Base-by-base conservation (phyloP, 164 flowering plant species). In the Vitis labrusca region DNA sequence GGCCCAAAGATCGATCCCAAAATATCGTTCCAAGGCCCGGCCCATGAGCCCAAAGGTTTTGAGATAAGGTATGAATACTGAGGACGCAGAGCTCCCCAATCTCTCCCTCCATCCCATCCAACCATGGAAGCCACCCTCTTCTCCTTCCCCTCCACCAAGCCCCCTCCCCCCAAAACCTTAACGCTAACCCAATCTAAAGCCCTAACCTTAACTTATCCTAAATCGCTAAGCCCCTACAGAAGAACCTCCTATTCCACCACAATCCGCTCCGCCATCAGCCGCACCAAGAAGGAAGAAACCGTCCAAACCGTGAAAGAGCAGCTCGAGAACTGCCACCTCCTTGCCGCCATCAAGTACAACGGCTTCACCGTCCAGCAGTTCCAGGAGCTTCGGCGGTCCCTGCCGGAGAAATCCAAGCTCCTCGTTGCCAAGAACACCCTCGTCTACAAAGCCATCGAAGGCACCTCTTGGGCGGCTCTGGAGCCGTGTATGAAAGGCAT, bases 401-500 rank as follows among this genome's bases (percentile, higher is more conserved):
- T 96, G 0, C 99, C 99, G 0, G 97, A 90, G 16, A 64, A 79
- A 9, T 77, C 89, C 6, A 87, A 70, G 55, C 86, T 96, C 14
- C 5, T 93, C 0, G 91, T 96, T 6, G 99, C 97, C n/a, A 93
- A 93, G 79, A 95, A 93, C 77, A 90, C 90, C 1, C 78, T 91
- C 2, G 97, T 95, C 23, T 79, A 72, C 14, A 93, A 91, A 69
- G 99, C 99, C 30, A 79, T 96, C 13, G 97, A 93, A 48, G 93
- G 94, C 5, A 96, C 99, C 11, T 76, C 80, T 19, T 96, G 98
- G 97, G 97, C 85, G 68, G 89, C 87, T 0, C 70, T 93, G 63
- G 79, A 87, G 79, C 99, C 99, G 7, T 93, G 97, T 63, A 88
- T 96, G 97, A 87, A 74, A 50, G 99, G 99, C 6, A 93, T 90